phyloP scores from a whole-genome alignment of 352 stramenopile species.

The Phytophthora chlamydospora region DNA sequence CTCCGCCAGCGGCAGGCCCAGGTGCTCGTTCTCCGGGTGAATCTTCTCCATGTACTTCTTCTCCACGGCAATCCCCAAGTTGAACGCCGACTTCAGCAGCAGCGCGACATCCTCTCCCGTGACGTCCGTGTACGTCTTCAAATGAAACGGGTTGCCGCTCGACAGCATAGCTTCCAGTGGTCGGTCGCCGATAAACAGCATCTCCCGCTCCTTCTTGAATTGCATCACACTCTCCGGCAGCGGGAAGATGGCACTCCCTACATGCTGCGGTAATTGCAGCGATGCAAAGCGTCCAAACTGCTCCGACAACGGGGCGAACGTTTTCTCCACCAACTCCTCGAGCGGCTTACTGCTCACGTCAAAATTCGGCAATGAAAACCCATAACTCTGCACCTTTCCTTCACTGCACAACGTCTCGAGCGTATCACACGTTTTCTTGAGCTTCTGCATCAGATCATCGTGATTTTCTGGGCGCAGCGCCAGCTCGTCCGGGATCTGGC shows the following conservation, averaged over 20 bases:
- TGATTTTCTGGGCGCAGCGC: slow-evolving; percentile 21
- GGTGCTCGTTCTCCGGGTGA: slow-evolving; percentile 43
- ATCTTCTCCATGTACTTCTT: slow-evolving; percentile 82
- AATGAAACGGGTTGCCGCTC: slow-evolving; percentile 65
- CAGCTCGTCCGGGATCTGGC: slow-evolving; percentile 68
- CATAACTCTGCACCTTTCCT: slow-evolving; percentile 68
- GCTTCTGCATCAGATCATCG: slow-evolving; percentile 34
- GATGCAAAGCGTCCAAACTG: slow-evolving; percentile 60
- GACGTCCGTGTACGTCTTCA: slow-evolving; percentile 50
- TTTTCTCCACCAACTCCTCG: slow-evolving; percentile 51
- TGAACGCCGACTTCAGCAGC: slow-evolving; percentile 83
- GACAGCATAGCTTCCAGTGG: slow-evolving; percentile 66
- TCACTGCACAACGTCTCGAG: slow-evolving; percentile 50
- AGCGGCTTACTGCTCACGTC: slow-evolving; percentile 30
- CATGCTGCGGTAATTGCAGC: slow-evolving; percentile 61
- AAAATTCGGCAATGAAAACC: slow-evolving; percentile 53
- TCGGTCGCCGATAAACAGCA: slow-evolving; percentile 71
- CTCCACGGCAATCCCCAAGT: slow-evolving; percentile 80
- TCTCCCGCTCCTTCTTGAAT: slow-evolving; percentile 50
- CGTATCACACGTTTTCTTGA: slow-evolving; percentile 39
- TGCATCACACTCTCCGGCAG: slow-evolving; percentile 42
- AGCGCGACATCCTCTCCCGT: slow-evolving; percentile 71
- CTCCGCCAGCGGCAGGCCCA: slow-evolving; percentile 51
- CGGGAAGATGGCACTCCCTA: slow-evolving; percentile 43
- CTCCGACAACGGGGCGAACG: slow-evolving; percentile 46